Base-by-base conservation (phyloP, 169 alveolate genomes). In the Plasmodium falciparum region DNA sequence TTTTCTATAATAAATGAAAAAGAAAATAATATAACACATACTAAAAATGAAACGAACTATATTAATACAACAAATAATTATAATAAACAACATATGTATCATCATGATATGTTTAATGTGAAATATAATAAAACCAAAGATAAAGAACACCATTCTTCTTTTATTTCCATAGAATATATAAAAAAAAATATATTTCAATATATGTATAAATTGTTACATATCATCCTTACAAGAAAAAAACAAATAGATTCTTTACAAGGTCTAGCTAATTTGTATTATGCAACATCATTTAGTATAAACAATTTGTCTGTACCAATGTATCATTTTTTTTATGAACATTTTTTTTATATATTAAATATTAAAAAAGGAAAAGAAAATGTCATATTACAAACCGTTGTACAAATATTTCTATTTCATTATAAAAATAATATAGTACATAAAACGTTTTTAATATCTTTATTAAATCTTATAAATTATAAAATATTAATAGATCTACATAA, bases 221-320 rank as follows among this genome's bases (percentile, higher is more conserved):
- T 59, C 2, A 78, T 78, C 65, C 50, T 78, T 8, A 43, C 17
- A 17, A 78, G 78, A 29, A 66, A n/a, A 59, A 29, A 78, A 69
- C 78, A 78, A 29, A 78, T 78, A 7, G 76, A 78, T 45, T 78
- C 89, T 15, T 47, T 78, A 70, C 89, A 66, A 45, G 89, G 89
- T 1, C 39, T 78, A 61, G 75, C 54, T 29, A 78, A 78, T 78
- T 78, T 78, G 52, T 78, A 39, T 58, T 66, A 39, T 70, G 45
- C 89, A 22, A 33, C 52, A 9, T 13, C 69, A n/a, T 50, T 56
- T 45, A 78, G 78, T 22, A 78, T 45, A 78, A 78, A 66, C 22
- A 66, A 24, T 12, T 24, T 78, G 54, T 65, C 89, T 24, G n/a
- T 65, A 49, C 50, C 66, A 67, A 56, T 29, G 49, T 78, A 78